A percentile compares a stretch with the other conserved stretches of the same genome.
phyloP scores from a whole-genome alignment of 2,329 filamentous ascomycete species.

The Xylariaceae sp. region DNA sequence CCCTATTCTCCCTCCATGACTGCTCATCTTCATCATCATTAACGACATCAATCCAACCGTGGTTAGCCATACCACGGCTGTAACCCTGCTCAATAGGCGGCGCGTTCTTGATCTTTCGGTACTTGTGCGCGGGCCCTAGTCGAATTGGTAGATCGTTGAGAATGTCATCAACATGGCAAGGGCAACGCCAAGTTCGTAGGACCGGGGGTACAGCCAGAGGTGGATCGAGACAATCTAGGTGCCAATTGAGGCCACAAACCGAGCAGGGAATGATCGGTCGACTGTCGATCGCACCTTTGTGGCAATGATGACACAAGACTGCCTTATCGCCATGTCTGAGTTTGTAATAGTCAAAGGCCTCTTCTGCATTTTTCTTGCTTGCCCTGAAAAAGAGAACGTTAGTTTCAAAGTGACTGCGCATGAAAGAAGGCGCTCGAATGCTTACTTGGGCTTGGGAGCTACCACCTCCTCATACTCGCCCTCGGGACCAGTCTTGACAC shows the following conservation, averaged over 20 bases:
- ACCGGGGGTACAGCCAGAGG: constrained; percentile 74
- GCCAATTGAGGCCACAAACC: constrained; percentile 72
- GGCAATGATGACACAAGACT: constrained; percentile 74
- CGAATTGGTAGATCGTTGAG: constrained; percentile 53
- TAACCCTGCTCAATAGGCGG: constrained; percentile 48
- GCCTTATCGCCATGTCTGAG: constrained; percentile 65
- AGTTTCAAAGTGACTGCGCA: constrained; percentile 23
- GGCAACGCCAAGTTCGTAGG: constrained; percentile 79
- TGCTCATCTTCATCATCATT: constrained; percentile 52
- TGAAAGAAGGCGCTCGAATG: constrained; percentile 12
- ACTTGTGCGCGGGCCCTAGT: constrained; percentile 56
- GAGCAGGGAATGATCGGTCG: constrained; percentile 83
- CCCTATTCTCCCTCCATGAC: constrained; percentile 53
- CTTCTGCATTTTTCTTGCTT: constrained; percentile 54
- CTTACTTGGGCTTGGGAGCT: constrained; percentile 54
- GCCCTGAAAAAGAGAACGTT: constrained; percentile 34
- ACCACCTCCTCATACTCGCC: constrained; percentile 73
- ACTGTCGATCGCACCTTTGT: constrained; percentile 55
- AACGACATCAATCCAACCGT: constrained; percentile 66
- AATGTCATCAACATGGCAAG: constrained; percentile 76
- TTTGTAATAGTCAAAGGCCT: constrained; percentile 61
- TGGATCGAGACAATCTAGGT: constrained; percentile 85
- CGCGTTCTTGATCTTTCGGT: constrained; percentile 54
- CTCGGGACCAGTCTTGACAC: constrained; percentile 68
- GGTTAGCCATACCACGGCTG: constrained; percentile 62